These are phyloP conservation scores for Cryphonectria japonica DNA, from an alignment of 2,329 filamentous ascomycete species.

Conservation along the genomic window DNA sequence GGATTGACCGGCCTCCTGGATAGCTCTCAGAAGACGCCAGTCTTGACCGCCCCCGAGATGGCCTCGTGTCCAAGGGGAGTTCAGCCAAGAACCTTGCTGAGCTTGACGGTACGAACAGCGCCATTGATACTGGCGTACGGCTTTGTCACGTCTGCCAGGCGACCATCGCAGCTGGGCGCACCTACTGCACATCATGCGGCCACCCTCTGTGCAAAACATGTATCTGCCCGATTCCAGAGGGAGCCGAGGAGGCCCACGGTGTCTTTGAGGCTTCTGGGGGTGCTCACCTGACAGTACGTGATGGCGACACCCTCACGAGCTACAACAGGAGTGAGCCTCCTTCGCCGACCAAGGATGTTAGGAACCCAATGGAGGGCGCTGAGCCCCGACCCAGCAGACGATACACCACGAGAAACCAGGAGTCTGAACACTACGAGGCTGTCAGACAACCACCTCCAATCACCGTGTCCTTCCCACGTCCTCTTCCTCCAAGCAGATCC, in stretches of 20 bases:
- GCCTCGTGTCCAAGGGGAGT: constrained; percentile 27
- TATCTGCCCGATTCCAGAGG: constrained; percentile 40
- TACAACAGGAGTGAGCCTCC: constrained; percentile 26
- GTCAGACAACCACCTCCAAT: background rate
- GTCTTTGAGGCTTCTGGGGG: constrained; percentile 29
- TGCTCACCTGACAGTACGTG: constrained; percentile 27
- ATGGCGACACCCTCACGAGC: constrained; percentile 28
- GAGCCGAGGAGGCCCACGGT: constrained; percentile 31
- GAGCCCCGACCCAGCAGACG: background rate
- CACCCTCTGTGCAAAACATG: constrained; percentile 56
- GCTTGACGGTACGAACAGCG: constrained; percentile 38
- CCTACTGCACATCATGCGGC: constrained; percentile 52
- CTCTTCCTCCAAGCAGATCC: constrained; percentile 8
- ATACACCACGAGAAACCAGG: background rate
- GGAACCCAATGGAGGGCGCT: constrained; percentile 5
- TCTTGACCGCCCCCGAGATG: background rate
- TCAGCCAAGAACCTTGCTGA: constrained; percentile 32
- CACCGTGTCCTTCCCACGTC: constrained; percentile 1
- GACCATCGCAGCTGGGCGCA: constrained; percentile 40
- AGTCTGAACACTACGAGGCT: background rate
- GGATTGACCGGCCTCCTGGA: constrained; percentile 49
- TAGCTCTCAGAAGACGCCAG: constrained; percentile 50
- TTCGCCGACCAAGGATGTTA: constrained; percentile 11
- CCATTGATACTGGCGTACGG: constrained; percentile 31
- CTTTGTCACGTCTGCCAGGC: constrained; percentile 57